These are phyloP conservation scores for Oenanthe sinensis DNA, from an alignment of 129 eudicot genomes.

Conservation along the genomic window DNA sequence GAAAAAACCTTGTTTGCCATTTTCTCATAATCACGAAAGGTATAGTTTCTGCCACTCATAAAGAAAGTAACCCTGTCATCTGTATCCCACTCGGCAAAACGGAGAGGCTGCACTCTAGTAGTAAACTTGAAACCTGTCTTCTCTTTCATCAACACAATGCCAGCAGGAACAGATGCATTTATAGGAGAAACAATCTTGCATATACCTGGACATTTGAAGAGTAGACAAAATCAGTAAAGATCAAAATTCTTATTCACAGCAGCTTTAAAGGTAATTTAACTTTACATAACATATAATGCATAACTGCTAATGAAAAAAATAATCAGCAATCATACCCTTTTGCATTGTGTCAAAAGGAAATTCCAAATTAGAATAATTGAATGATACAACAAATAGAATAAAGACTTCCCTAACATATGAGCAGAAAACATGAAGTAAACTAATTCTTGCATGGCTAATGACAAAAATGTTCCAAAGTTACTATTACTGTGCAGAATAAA, in stretches of 20 bases:
- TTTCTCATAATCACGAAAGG: conserved; percentile 97
- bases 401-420: background rate
- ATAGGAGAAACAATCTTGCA: conserved; percentile 97
- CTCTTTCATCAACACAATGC: conserved; percentile 79
- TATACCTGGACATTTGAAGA: conserved; percentile 46
- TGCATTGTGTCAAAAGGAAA: background rate
- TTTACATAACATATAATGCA: background rate
- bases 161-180: conserved; percentile 94
- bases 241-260: background rate
- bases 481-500: background rate
- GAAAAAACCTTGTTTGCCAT: conserved; percentile 99
- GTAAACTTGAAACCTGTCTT: conserved; percentile 81
- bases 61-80: conserved; percentile 92
- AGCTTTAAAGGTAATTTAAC: background rate
- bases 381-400: background rate
- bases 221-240: background rate
- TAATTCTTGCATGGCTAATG: background rate
- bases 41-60: conserved; percentile 98
- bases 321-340: background rate
- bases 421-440: background rate
- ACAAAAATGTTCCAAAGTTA: background rate
- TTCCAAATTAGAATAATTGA: background rate
- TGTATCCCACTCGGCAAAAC: conserved; percentile 93
- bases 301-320: background rate
- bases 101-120: conserved; percentile 93